Evolutionary conservation across 1,284 basidiomycete species (phyloP).

Genomic region (Boletus subluridellus): DNA sequence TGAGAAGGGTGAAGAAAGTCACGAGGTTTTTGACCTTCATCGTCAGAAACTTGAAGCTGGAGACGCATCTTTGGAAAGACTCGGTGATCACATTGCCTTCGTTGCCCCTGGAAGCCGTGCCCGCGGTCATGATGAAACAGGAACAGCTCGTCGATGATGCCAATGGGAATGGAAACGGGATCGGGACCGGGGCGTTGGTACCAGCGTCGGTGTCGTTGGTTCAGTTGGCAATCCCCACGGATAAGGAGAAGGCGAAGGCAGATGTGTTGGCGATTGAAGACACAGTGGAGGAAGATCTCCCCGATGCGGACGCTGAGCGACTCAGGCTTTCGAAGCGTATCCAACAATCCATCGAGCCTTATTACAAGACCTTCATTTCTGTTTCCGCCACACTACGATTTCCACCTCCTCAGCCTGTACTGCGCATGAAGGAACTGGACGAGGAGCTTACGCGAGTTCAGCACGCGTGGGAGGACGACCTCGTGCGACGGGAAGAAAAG

Average conservation of each 20-base stretch:
- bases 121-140: conserved; percentile 35
- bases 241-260: conserved; percentile 20
- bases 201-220: conserved; percentile 34
- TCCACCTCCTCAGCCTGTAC: conserved; percentile 83
- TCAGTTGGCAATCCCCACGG: conserved; percentile 29
- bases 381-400: conserved; percentile 88
- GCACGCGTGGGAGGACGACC: conserved; percentile 77
- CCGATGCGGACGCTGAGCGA: conserved; percentile 66
- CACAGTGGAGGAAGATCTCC: conserved; percentile 51
- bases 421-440: conserved; percentile 84
- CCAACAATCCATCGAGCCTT: conserved; percentile 76
- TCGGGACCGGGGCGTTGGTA: conserved; percentile 23
- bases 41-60: conserved; percentile 88
- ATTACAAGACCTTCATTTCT: conserved; percentile 81
- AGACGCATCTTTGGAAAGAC: conserved; percentile 94
- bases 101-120: conserved; percentile 62
- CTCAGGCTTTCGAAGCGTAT: conserved; percentile 67
- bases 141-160: conserved; percentile 13
- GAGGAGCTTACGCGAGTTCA: conserved; percentile 66
- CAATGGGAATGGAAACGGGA: conserved; percentile 10
- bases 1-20: conserved; percentile 88
- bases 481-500: conserved; percentile 75
- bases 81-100: conserved; percentile 79
- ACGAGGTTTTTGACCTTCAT: conserved; percentile 90
- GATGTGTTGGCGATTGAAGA: conserved; percentile 19